These are phyloP conservation scores for Penicillium fimorum DNA, from an alignment of 495 filamentous ascomycete species.

Conservation along the genomic window DNA sequence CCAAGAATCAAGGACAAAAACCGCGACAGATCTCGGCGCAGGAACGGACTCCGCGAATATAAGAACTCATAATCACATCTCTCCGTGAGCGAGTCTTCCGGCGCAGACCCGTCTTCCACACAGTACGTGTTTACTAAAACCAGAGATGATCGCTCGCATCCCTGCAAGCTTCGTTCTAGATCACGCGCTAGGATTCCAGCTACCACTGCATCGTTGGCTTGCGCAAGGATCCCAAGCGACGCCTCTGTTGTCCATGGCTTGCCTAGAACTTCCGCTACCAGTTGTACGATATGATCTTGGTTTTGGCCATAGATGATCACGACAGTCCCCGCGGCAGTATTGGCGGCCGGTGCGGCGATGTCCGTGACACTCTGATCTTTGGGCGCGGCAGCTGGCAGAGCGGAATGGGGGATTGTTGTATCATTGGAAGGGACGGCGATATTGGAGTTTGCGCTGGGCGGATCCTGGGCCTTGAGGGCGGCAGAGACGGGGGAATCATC, in stretches of 20 bases:
- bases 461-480: constrained; percentile 1
- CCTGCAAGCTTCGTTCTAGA: constrained; percentile 51
- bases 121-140: constrained; percentile 72
- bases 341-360: not conserved
- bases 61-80: constrained; percentile 79
- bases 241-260: constrained; percentile 59
- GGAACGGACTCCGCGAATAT: constrained; percentile 67
- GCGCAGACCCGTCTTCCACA: constrained; percentile 65
- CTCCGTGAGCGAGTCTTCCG: constrained; percentile 60
- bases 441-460: constrained; percentile 1
- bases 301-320: constrained; percentile 60
- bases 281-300: constrained; percentile 63
- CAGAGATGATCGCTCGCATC: constrained; percentile 46
- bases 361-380: not conserved
- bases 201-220: constrained; percentile 51
- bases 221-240: constrained; percentile 50
- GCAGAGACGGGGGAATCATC: constrained; percentile 17
- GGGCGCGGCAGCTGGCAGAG: constrained; percentile 10
- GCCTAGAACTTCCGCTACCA: constrained; percentile 67
- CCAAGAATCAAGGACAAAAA: constrained; percentile 76
- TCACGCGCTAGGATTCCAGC: constrained; percentile 55
- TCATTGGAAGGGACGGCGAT: not conserved
- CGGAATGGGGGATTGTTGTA: constrained; percentile 13
- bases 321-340: constrained; percentile 31
- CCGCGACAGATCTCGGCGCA: constrained; percentile 70